Percentiles rank a stretch among this genome's conserved stretches.
These are phyloP conservation scores for Clonostachys rhizophaga DNA, from an alignment of 2,329 filamentous ascomycete species.

Conservation along the genomic window DNA sequence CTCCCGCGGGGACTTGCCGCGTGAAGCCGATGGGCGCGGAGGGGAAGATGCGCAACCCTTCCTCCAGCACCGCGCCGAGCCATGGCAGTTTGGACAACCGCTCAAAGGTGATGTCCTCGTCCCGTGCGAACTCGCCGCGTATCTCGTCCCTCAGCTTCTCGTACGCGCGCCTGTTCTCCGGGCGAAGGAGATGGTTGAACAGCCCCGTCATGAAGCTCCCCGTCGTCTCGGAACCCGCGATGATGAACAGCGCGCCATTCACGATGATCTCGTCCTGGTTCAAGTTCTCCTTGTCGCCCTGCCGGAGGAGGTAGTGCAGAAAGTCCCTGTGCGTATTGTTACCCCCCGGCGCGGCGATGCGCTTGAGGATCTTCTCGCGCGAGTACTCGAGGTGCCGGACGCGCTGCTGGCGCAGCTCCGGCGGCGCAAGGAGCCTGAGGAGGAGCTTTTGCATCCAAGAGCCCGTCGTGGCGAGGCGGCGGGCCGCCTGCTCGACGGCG, in stretches of 20 bases:
- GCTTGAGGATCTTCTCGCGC: constrained; percentile 25
- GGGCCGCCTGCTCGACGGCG: constrained; percentile 17
- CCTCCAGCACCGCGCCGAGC: constrained; percentile 32
- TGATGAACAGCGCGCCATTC: constrained; percentile 21
- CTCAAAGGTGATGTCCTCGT: constrained; percentile 23
- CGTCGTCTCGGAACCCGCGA: constrained; percentile 23
- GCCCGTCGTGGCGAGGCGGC: constrained; percentile 3
- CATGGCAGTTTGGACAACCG: constrained; percentile 21
- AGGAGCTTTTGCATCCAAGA: constrained; percentile 10
- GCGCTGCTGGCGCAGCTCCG: constrained; percentile 15
- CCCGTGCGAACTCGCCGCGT: constrained; percentile 19
- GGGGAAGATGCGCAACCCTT: constrained; percentile 34
- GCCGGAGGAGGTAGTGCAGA: constrained; percentile 27
- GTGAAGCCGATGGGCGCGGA: constrained; percentile 13
- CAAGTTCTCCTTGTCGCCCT: constrained; percentile 25
- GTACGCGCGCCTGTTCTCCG: constrained; percentile 17
- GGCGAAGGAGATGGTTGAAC: constrained; percentile 16
- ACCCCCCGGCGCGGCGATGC: constrained; percentile 2
- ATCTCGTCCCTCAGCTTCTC: constrained; percentile 29
- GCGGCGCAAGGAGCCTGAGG: constrained; percentile 8
- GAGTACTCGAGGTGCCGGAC: constrained; percentile 23
- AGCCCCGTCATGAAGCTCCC: constrained; percentile 15
- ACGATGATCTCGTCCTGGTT: constrained; percentile 23
- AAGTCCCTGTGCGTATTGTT: constrained; percentile 24
- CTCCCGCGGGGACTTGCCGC: constrained; percentile 18